Evolutionary conservation across 2,329 filamentous ascomycete genomes (phyloP).

Genomic region (Cordyceps tenuipes): DNA sequence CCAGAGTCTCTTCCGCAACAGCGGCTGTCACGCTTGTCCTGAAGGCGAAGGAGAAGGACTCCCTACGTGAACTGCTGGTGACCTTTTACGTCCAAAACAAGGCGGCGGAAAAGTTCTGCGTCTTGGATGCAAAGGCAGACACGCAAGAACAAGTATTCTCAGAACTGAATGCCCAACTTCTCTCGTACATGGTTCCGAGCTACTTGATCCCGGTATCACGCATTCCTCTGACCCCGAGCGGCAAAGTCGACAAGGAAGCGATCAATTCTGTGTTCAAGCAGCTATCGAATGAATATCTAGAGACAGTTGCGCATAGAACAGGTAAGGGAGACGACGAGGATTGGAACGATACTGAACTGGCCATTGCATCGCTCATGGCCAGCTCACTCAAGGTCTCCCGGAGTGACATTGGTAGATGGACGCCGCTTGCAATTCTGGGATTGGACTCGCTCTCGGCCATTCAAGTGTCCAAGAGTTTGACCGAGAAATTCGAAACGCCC

Average conservation of each 20-base stretch:
- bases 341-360: slow-evolving; percentile 48
- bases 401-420: slow-evolving; percentile 49
- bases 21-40: slow-evolving; percentile 59
- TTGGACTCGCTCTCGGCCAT: slow-evolving; percentile 82
- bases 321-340: slow-evolving; percentile 25
- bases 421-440: slow-evolving; percentile 69
- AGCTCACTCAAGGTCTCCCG: slow-evolving; percentile 37
- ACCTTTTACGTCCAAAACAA: slow-evolving; percentile 56
- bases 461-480: slow-evolving; percentile 51
- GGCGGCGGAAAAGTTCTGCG: slow-evolving; percentile 20
- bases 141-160: slow-evolving; percentile 42
- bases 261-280: slow-evolving; percentile 41
- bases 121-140: slow-evolving; percentile 28
- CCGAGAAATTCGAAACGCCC: slow-evolving; percentile 33
- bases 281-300: slow-evolving; percentile 39
- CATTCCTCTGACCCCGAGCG: slow-evolving; percentile 65
- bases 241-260: slow-evolving; percentile 58
- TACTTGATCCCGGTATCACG: slow-evolving; percentile 60
- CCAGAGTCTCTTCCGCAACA: slow-evolving; percentile 41
- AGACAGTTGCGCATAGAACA: slow-evolving; percentile 20
- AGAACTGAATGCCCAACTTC: slow-evolving; percentile 47
- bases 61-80: slow-evolving; percentile 46
- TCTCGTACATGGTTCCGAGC: slow-evolving; percentile 72
- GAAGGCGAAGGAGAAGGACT: slow-evolving; percentile 26
- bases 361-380: slow-evolving; percentile 48